Evolutionary conservation across 1,284 basidiomycete genomes (phyloP), one percentile per base, ranked within the genome.

Genomic region (Abortiporus biennis): DNA sequence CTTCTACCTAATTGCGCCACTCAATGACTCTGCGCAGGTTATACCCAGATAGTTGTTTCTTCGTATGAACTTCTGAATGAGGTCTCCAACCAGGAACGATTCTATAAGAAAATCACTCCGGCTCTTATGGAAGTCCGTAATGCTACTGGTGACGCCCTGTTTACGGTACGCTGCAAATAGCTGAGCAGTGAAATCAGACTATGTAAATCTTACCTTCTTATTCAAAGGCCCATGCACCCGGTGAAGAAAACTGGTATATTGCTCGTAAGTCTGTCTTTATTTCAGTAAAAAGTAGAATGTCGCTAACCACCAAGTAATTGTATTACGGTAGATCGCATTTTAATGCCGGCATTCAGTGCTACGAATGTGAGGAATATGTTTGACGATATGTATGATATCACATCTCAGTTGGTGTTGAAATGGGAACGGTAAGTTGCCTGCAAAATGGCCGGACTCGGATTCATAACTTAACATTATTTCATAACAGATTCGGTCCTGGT

Each of bases 311-410:
- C 15, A n/a, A 6, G 9, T 20, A 15, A 19, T 41, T n/a, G 38
- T 31, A 30, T 38, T 24, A 11, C 15, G 3, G 21, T 3, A 67
- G 72, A 78, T 56, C 71, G 72, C 23, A 60, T 78, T 30, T 65
- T 78, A 15, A 69, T 74, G 60, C 74, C 74, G 9, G 68, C 71
- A 2, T 77, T 77, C 54, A 69, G 71, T 20, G 67, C 69, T 0
- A 52, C 65, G 8, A 61, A 65, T 2, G 67, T 76, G 45, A 64
- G 62, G 32, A 63, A 61, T 44, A 76, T 76, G 74, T 70, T 72
- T 53, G 62, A 64, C 37, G 67, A 68, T 49, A 73, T 76, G 74
- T 54, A 63, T 20, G 75, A 76, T 45, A 67, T 76, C 36, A 60
- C 62, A n/a, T 57, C 62, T 25, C 74, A 78, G 52, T 63, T 78